Conservation (phyloP, 768 basidiomycete genomes). For the Pholiota conissans region DNA sequence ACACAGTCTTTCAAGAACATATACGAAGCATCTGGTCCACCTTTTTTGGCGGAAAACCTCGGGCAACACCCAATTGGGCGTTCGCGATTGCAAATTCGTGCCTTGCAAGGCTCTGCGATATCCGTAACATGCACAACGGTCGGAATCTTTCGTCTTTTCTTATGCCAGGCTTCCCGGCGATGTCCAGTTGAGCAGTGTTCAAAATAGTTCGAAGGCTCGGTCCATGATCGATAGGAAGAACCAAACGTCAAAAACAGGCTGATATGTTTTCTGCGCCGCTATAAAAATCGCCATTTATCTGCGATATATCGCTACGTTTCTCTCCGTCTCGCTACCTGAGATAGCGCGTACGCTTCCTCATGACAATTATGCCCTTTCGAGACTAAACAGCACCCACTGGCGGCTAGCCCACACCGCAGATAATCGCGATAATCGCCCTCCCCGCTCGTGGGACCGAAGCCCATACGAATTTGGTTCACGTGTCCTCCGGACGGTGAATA, state of each 20-base stretch:
- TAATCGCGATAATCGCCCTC: constrained; percentile 1
- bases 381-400: neutral
- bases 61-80: neutral
- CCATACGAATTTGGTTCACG: neutral
- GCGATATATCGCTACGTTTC: neutral
- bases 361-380: neutral
- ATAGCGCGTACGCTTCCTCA: neutral
- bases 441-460: neutral
- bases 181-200: neutral
- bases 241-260: neutral
- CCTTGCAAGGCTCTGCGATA: neutral
- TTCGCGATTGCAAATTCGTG: neutral
- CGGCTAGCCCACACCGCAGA: neutral
- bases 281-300: neutral
- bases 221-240: neutral
- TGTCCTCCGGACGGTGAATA: neutral
- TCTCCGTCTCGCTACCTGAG: neutral
- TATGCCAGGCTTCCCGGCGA: neutral
- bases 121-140: neutral
- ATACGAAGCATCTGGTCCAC: too few species aligned
- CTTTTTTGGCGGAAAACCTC: neutral
- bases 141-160: neutral
- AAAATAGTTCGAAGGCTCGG: neutral
- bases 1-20: too few species aligned
- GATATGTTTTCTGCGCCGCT: neutral